A percentile compares a stretch with the other conserved stretches of the same genome.
Conservation (phyloP, 2,329 filamentous ascomycete genomes). For the Metarhizium guizhouense region DNA sequence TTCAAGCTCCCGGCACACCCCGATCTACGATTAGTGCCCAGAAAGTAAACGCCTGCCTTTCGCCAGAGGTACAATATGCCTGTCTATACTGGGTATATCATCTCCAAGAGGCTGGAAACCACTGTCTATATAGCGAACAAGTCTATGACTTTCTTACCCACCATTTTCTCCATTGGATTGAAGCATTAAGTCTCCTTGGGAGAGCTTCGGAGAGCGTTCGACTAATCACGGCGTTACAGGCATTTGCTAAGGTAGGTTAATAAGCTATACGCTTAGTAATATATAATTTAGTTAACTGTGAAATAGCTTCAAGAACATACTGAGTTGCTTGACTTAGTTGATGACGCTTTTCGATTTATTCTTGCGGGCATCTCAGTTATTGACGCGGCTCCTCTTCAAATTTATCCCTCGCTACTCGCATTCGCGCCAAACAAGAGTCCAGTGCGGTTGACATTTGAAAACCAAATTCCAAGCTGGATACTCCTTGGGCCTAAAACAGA, state of each 20-base stretch:
- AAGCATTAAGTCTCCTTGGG: slow-evolving; percentile 25
- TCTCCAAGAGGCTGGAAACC: slow-evolving; percentile 9
- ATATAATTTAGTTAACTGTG: background rate
- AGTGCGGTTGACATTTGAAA: background rate
- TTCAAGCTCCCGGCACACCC: background rate
- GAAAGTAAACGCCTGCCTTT: slow-evolving; percentile 10
- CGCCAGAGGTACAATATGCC: slow-evolving; percentile 27
- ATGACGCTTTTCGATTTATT: background rate
- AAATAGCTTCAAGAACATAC: background rate
- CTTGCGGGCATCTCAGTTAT: background rate
- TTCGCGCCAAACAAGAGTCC: background rate
- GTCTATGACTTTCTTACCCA: slow-evolving; percentile 22
- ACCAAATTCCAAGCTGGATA: background rate
- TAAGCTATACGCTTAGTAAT: background rate
- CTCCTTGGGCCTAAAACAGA: background rate
- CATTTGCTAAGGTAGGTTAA: background rate
- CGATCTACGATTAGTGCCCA: background rate
- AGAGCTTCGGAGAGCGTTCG: slow-evolving; percentile 6
- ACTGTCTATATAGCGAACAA: slow-evolving; percentile 6
- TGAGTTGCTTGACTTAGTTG: background rate
- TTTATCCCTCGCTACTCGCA: background rate
- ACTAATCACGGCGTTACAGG: background rate
- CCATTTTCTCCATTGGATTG: slow-evolving; percentile 33
- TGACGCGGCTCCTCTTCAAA: background rate
- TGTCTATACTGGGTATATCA: slow-evolving; percentile 30